Evolutionary conservation across 2,329 filamentous ascomycete genomes (phyloP), one percentile per base, ranked within the genome.

Genomic region (Immersiporthe knoxdaviesiana): DNA sequence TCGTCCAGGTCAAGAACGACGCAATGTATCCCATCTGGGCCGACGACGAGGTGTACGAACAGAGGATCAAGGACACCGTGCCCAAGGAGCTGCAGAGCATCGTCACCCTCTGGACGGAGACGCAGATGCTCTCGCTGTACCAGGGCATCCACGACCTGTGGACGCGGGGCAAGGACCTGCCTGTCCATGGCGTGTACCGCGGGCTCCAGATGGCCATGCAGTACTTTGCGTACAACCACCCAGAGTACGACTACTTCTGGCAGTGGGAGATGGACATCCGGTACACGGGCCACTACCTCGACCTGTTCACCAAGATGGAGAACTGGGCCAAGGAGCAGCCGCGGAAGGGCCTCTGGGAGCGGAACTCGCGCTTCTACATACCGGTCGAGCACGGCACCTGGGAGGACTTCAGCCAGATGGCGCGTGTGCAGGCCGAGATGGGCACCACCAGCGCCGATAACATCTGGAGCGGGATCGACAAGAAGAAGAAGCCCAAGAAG

Each of bases 261-360:
- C 92, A 97, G 73, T 97, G 94, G 92, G 94, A 97, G 79, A 95
- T 97, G 90, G 94, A 97, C 75, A 89, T 94, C 59, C 90, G 93
- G 39, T 97, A 97, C 78, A 96, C 92, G 0, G 93, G 94, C 47
- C 93, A 97, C 79, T 95, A 92, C 82, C 94, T 91, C 73, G 88
- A 92, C 71, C 79, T 93, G 27, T 87, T 95, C 75, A 86, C 88
- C 73, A 91, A 91, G 76, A 81, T 93, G 50, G 85, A 88, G 74
- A 81, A 82, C 59, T 96, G 91, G 91, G 86, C 91, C 21, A 87
- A 85, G 72, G 81, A 87, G 61, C 92, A 96, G 79, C 92, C 92
- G 1, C 85, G 92, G 16, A 94, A 93, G 78, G 90, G 91, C 0
- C 83, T 95, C 0, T 96, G 92, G 92, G 92, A 95, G 77, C 88